These are phyloP conservation scores for Corinectria fuckeliana DNA, from an alignment of 2,329 filamentous ascomycete species.

Conservation along the genomic window DNA sequence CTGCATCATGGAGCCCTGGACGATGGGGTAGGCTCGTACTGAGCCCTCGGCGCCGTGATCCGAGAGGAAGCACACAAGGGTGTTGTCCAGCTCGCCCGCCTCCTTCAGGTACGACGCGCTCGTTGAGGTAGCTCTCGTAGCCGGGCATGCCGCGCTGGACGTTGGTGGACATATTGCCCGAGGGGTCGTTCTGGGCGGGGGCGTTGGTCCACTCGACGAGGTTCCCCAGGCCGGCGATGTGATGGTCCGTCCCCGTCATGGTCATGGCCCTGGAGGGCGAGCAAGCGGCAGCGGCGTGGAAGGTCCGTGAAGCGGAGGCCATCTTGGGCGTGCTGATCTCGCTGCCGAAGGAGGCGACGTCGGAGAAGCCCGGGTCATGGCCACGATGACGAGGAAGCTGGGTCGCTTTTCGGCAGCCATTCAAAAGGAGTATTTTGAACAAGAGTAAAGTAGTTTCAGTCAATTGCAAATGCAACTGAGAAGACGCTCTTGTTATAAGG, in stretches of 20 bases:
- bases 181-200: conserved; percentile 17
- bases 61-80: conserved; percentile 67
- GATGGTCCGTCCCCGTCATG: conserved; percentile 60
- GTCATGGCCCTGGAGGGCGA: conserved; percentile 70
- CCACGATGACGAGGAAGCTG: conserved; percentile 20
- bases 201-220: conserved; percentile 55
- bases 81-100: conserved; percentile 67
- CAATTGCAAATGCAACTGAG: too few species aligned
- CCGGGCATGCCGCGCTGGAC: conserved; percentile 30
- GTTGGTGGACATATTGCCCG: conserved; percentile 22
- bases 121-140: conserved; percentile 62
- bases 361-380: conserved; percentile 59
- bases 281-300: conserved; percentile 68
- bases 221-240: conserved; percentile 25
- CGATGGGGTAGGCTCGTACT: conserved; percentile 39
- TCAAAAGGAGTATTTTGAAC: neutral
- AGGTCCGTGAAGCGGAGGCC: conserved; percentile 67
- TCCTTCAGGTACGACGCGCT: conserved; percentile 61
- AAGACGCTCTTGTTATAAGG: conserved; percentile 2
- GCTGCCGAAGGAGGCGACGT: conserved; percentile 64
- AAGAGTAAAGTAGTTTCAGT: too few species aligned
- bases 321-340: conserved; percentile 65
- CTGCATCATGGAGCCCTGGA: conserved; percentile 34
- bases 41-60: conserved; percentile 67
- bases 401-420: conserved; percentile 41